phyloP scores from a whole-genome alignment of 805 yeast genomes.

The Candida boleticola region DNA sequence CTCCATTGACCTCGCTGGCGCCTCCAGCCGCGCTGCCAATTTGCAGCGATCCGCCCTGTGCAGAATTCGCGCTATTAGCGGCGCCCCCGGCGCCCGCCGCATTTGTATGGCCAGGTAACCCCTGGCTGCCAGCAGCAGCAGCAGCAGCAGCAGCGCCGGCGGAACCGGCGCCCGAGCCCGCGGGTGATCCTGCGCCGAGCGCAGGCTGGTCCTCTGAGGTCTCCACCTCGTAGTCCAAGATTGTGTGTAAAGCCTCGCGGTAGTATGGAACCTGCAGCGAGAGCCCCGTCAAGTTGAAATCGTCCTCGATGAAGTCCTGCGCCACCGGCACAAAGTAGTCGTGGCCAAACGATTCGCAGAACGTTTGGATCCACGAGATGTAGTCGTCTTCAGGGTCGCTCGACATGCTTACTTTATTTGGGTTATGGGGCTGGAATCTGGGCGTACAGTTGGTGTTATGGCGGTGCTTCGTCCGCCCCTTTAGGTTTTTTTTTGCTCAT shows the following conservation, averaged over 20 bases:
- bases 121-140: neutral
- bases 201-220: slow-evolving; percentile 36
- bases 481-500: neutral
- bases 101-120: neutral
- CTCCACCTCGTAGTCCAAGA: slow-evolving; percentile 75
- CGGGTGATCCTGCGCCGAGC: slow-evolving; percentile 7
- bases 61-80: slow-evolving; percentile 53
- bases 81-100: slow-evolving; percentile 6
- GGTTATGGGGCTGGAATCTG: neutral
- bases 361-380: slow-evolving; percentile 81
- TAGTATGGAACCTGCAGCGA: slow-evolving; percentile 84
- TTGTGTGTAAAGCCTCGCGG: slow-evolving; percentile 86
- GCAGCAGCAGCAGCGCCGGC: slow-evolving; percentile 28
- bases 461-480: neutral
- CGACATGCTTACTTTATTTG: slow-evolving; percentile 25
- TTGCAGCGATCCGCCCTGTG: too few species aligned
- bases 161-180: slow-evolving; percentile 5
- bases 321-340: slow-evolving; percentile 91
- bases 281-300: slow-evolving; percentile 90
- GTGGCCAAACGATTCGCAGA: slow-evolving; percentile 76
- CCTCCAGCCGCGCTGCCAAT: slow-evolving; percentile 18
- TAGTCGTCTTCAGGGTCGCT: slow-evolving; percentile 51
- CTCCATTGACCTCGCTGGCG: too few species aligned
- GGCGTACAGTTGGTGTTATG: neutral
- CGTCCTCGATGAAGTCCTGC: slow-evolving; percentile 93